Conservation (phyloP, 2,329 filamentous ascomycete species). For the Alternaria alternata region DNA sequence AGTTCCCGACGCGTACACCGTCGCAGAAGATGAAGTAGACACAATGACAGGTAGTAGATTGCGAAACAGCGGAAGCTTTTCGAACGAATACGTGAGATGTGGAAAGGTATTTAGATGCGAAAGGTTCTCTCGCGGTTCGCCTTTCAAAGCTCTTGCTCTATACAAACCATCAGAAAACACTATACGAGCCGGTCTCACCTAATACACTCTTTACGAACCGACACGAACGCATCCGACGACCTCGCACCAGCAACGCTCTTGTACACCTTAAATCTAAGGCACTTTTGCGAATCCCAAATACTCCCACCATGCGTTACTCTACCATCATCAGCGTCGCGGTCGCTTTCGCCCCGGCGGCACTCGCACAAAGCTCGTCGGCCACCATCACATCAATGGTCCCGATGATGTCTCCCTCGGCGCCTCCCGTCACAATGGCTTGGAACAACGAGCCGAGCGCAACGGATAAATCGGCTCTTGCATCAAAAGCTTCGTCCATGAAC, state of each 20-base stretch:
- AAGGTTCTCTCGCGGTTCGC: neutral
- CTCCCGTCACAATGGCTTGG: slow-evolving; percentile 33
- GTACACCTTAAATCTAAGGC: neutral
- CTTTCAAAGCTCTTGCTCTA: neutral
- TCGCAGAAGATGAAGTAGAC: neutral
- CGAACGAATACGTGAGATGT: neutral
- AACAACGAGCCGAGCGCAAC: slow-evolving; percentile 1
- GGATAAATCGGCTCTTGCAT: neutral
- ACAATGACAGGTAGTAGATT: neutral
- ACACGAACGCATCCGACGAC: neutral
- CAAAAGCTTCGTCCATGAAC: neutral
- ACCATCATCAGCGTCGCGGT: slow-evolving; percentile 13
- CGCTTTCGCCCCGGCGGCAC: slow-evolving; percentile 13
- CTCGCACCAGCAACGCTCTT: neutral
- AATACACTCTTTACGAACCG: slow-evolving; percentile 17
- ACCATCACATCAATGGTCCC: slow-evolving; percentile 16
- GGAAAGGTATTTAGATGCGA: slow-evolving; percentile 3
- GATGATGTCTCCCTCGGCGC: slow-evolving; percentile 16
- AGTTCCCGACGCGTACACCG: neutral
- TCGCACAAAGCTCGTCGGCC: slow-evolving; percentile 16
- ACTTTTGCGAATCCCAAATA: neutral
- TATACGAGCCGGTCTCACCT: slow-evolving; percentile 27
- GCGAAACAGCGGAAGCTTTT: slow-evolving; percentile 2
- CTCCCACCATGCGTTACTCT: slow-evolving; percentile 12
- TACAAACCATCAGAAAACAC: slow-evolving; percentile 9